phyloP scores from a whole-genome alignment of 805 yeast species.

The Saccharomycopsis sp. region DNA sequence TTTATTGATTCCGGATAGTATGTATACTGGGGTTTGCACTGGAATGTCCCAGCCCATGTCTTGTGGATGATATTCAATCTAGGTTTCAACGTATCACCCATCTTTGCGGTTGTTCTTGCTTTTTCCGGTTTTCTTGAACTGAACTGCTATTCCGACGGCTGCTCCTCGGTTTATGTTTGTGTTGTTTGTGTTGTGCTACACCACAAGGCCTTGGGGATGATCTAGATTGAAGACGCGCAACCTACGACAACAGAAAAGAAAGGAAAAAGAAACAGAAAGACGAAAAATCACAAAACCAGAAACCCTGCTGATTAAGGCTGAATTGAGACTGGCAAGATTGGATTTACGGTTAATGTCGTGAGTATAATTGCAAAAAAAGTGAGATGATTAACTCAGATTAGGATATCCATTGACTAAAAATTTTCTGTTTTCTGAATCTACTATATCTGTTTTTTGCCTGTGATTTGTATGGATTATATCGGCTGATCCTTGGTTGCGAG shows the following conservation, averaged over 20 bases:
- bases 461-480: background rate
- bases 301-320: background rate
- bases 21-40: constrained; percentile 65
- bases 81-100: background rate
- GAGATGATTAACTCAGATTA: background rate
- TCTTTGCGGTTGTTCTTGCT: background rate
- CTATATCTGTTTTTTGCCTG: background rate
- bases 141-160: too few species aligned
- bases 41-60: constrained; percentile 91
- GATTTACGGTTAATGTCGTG: background rate
- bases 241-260: background rate
- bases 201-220: too few species aligned
- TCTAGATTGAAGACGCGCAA: too few species aligned
- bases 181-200: too few species aligned
- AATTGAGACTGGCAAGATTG: background rate
- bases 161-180: too few species aligned
- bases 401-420: background rate
- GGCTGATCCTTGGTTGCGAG: background rate
- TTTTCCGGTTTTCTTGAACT: background rate
- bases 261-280: background rate
- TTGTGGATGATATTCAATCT: constrained; percentile 32
- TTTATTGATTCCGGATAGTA: constrained; percentile 70
- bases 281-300: background rate
- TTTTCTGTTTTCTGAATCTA: background rate
- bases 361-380: background rate